Percentiles rank a stretch among this genome's conserved stretches.
phyloP scores from a whole-genome alignment of 1,139 yeast genomes.

The Debaryomyces subglobosus region DNA sequence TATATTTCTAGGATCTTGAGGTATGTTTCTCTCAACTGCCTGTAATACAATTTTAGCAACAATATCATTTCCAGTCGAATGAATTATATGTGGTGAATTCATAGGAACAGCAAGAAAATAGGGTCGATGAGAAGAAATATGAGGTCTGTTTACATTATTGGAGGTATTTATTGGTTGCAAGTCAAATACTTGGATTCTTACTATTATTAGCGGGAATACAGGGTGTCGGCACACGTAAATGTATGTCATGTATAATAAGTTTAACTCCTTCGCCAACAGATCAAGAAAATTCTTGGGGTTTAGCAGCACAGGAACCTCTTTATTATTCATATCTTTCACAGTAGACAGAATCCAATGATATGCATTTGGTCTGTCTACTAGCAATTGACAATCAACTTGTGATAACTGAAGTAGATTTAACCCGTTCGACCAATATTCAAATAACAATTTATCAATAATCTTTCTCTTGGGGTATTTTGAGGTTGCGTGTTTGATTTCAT shows the following conservation, averaged over 20 bases:
- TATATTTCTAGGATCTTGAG: conserved; percentile 38
- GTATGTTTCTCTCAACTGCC: conserved; percentile 56
- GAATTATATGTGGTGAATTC: conserved; percentile 69
- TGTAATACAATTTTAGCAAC: conserved; percentile 60
- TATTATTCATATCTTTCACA: conserved; percentile 42
- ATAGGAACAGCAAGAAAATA: conserved; percentile 67
- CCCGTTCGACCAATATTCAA: conserved; percentile 65
- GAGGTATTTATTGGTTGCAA: conserved; percentile 30
- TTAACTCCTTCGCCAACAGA: conserved; percentile 49
- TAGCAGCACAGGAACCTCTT: conserved; percentile 39
- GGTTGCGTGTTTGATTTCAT: conserved; percentile 14
- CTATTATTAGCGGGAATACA: conserved; percentile 56
- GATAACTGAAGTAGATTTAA: conserved; percentile 70
- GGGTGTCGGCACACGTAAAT: conserved; percentile 73
- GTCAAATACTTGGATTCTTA: conserved; percentile 73
- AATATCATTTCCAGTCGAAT: conserved; percentile 51
- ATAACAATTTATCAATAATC: conserved; percentile 52
- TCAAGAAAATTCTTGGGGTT: conserved; percentile 51
- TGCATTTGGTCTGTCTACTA: conserved; percentile 58
- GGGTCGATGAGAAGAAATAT: conserved; percentile 57
- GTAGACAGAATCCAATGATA: conserved; percentile 64
- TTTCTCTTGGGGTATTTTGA: conserved; percentile 40
- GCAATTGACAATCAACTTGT: conserved; percentile 67
- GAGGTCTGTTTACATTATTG: conserved; percentile 29
- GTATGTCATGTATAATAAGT: conserved; percentile 56